Base-by-base conservation (phyloP, 306 rosid species). In the Vigna mungo region DNA sequence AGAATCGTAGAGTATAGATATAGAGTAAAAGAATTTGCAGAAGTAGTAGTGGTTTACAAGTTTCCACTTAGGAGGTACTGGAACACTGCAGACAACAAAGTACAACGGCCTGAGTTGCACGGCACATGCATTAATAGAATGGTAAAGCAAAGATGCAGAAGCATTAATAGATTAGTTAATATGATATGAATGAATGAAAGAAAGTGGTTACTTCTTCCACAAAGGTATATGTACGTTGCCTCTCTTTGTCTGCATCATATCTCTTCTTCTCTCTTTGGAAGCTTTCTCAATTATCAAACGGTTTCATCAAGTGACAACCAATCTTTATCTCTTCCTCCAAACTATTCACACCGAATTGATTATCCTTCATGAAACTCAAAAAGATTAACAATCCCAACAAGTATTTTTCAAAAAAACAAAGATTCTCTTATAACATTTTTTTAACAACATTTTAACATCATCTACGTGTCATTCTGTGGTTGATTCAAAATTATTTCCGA, bases 211-310 rank as follows among this genome's bases (percentile, higher is more conserved):
- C 17, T 17, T 75, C 13, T 47, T 75, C 79, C 14, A 60, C 21
- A 27, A 44, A 55, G 62, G 9, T 41, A 53, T 41, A 39, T 52
- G 34, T 53, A 47, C 62, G 27, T 25, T 25, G 27, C 27, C 3
- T 25, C n/a, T 16, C 53, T 60, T n/a, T 75, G 16, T 47, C 71
- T 18, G 53, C 36, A 64, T 76, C 30, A n/a, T 39, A 52, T 76
- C 46, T 32, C 30, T 30, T 59, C 36, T 59, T 74, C 25, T 44
- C 47, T 67, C 58, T 54, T 53, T 4, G 75, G 59, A 61, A 53
- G 74, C 74, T 67, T 77, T 65, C 74, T 64, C 49, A 54, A n/a
- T 54, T n/a, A 34, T 39, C 80, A 76, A 37, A 51, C 5, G 17
- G 5, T 36, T 17, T 3, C 39, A 48, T 49, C 4, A 75, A 48